Evolutionary conservation across 2,329 filamentous ascomycete genomes (phyloP), one percentile per base, ranked within the genome.

Genomic region (Elsinoe ampelina): DNA sequence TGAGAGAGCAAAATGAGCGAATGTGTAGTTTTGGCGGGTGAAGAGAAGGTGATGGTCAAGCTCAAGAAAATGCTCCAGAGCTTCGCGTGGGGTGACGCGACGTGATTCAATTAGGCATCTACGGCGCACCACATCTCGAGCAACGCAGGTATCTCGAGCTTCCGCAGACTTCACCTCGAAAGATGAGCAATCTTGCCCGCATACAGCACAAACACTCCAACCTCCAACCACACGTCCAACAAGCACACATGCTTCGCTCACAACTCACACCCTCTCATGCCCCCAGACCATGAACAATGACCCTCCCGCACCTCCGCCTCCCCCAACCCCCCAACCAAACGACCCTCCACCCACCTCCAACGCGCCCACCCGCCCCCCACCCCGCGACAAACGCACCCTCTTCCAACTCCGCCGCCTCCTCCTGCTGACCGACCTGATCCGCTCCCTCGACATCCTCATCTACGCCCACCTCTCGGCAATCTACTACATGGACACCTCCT

Each of bases 401-500:
- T 70, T 71, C 64, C 69, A 69, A 30, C 66, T 68, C 22, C 72
- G 72, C 56, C 73, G 76, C 62, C 69, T 71, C 20, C 70, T 72
- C 20, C 69, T 78, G 61, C 74, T 84, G 39, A 77, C 82, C 62
- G 75, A 80, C 55, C 66, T 84, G 51, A 72, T 83, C 59, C 74
- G 77, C 57, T 76, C 78, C 63, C 68, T 84, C 42, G 82, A 85
- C 63, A 75, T 80, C 62, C 64, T 82, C 48, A 75, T 83, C 57
- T 84, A 82, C 69, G 77, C 81, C 66, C 73, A 85, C 70, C 71
- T 85, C 58, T 80, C 81, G 36, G 74, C 76, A 6, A 68, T 83
- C 58, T 85, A 85, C 68, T 81, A 84, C 66, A 75, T 83, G 69
- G 82, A 85, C 80, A 83, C 73, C 64, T 82, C 80, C 8, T 75